Conservation (phyloP, 2,329 filamentous ascomycete species). For the Lithohypha guttulata region DNA sequence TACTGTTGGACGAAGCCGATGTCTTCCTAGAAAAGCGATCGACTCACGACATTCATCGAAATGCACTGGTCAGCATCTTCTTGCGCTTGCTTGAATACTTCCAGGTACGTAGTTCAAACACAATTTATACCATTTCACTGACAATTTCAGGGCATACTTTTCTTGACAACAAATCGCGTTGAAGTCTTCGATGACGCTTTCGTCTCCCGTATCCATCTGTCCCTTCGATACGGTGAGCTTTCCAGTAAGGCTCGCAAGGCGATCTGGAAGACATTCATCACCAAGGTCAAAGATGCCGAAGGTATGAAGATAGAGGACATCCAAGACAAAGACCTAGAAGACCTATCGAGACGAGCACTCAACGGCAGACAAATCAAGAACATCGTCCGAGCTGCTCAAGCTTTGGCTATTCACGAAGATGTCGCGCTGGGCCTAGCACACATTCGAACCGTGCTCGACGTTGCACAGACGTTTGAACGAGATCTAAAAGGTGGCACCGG, state of each 20-base stretch:
- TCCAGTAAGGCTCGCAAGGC: slow-evolving; percentile 60
- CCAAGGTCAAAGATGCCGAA: slow-evolving; percentile 57
- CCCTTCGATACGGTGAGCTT: slow-evolving; percentile 67
- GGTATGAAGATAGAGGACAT: slow-evolving; percentile 50
- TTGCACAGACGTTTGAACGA: slow-evolving; percentile 50
- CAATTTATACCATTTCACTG: no score
- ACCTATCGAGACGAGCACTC: slow-evolving; percentile 56
- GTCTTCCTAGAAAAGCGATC: slow-evolving; percentile 76
- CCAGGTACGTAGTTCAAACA: no score
- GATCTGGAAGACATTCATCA: slow-evolving; percentile 77
- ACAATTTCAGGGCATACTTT: slow-evolving; percentile 82
- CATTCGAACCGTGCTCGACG: slow-evolving; percentile 71
- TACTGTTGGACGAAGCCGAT: slow-evolving; percentile 77
- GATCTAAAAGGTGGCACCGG: slow-evolving; percentile 73
- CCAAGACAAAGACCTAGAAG: slow-evolving; percentile 55
- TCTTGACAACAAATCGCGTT: slow-evolving; percentile 80
- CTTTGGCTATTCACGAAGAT: slow-evolving; percentile 65
- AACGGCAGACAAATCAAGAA: slow-evolving; percentile 80
- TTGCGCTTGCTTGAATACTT: slow-evolving; percentile 81
- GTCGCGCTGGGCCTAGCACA: slow-evolving; percentile 65
- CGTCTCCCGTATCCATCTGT: slow-evolving; percentile 67
- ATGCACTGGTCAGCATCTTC: slow-evolving; percentile 79
- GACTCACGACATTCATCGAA: slow-evolving; percentile 73
- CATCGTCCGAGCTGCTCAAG: slow-evolving; percentile 70
- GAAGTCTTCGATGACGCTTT: slow-evolving; percentile 84